A percentile compares a stretch with the other conserved stretches of the same genome.
phyloP scores from a whole-genome alignment of 2,329 filamentous ascomycete species.

The Davidsoniella virescens region DNA sequence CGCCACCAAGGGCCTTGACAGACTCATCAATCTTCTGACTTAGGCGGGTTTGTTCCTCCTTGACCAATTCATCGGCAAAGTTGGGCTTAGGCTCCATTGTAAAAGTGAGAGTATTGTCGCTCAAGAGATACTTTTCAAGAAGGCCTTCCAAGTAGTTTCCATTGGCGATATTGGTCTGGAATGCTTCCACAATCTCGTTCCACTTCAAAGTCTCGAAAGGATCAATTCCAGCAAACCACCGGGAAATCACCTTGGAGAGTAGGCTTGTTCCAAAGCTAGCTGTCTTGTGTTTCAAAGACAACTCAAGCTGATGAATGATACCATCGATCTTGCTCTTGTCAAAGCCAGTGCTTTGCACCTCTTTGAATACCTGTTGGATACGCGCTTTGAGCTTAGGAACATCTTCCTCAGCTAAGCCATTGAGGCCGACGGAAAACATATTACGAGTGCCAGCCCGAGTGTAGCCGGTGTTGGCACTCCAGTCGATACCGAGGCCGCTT shows the following conservation, averaged over 20 bases:
- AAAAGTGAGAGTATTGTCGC: slow-evolving; percentile 74
- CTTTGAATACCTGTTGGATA: slow-evolving; percentile 54
- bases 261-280: slow-evolving; percentile 86
- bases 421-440: slow-evolving; percentile 81
- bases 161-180: slow-evolving; percentile 59
- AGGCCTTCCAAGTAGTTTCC: slow-evolving; percentile 70
- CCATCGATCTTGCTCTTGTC: slow-evolving; percentile 84
- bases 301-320: slow-evolving; percentile 80
- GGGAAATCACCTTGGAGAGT: slow-evolving; percentile 72
- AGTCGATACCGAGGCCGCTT: slow-evolving; percentile 77
- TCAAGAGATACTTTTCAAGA: slow-evolving; percentile 78
- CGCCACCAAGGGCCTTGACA: slow-evolving; percentile 49
- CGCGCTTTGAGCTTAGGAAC: slow-evolving; percentile 60
- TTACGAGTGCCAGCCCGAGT: slow-evolving; percentile 61
- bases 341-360: slow-evolving; percentile 61
- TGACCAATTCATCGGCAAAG: slow-evolving; percentile 56
- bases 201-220: slow-evolving; percentile 82
- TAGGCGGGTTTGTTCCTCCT: slow-evolving; percentile 64
- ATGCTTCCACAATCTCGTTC: slow-evolving; percentile 74
- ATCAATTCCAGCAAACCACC: slow-evolving; percentile 92
- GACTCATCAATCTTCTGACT: slow-evolving; percentile 56
- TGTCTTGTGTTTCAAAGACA: slow-evolving; percentile 91
- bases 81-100: slow-evolving; percentile 78
- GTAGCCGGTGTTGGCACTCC: slow-evolving; percentile 86
- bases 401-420: slow-evolving; percentile 70